Evolutionary conservation across 257 asterid genomes (phyloP), one percentile per base, ranked within the genome.

Genomic region (Jacaranda copaia): DNA sequence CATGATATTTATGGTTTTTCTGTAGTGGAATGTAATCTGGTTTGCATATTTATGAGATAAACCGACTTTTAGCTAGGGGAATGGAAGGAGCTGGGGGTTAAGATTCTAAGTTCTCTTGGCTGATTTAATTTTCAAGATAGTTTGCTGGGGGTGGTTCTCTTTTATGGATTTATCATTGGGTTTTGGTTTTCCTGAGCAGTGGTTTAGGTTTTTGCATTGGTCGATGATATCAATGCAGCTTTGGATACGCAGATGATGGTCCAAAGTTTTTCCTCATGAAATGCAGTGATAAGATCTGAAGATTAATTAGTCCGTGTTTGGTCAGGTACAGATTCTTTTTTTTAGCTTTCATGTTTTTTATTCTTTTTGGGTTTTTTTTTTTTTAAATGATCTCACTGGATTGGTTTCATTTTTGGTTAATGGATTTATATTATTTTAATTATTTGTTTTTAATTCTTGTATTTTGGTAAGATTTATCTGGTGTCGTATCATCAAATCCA

Each of bases 271-370:
- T 32, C 38, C 79, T 87, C 92, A 79, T 90, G 91, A 77, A 83
- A 83, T 76, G 88, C 82, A 80, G 80, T 65, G 68, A 70, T 88
- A 85, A 89, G 97, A 93, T 93, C 94, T 90, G 83, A 80, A 73
- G 83, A 68, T 85, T 81, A 70, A 25, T 25, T 58, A 48, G 32
- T n/a, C 65, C 77, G 79, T 73, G 64, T 79, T 88, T 74, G 25
- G 18, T 72, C 74, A 79, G 93, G 94, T 89, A 81, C 32, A 25
- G 32, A 8, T 20, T 59, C 18, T 52, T 42, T 45, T 49, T 18
- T 42, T 40, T 18, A 5, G 5, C 32, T 40, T 4, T 20, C 74
- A 7, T 74, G 8, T 73, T 82, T 60, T 65, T 16, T 36, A n/a
- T 73, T 78, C 39, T 20, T 36, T 74, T 63, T 75, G 20, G 60